Conservation (phyloP, 139 green algal species). For the Chlamydomonas applanata region DNA sequence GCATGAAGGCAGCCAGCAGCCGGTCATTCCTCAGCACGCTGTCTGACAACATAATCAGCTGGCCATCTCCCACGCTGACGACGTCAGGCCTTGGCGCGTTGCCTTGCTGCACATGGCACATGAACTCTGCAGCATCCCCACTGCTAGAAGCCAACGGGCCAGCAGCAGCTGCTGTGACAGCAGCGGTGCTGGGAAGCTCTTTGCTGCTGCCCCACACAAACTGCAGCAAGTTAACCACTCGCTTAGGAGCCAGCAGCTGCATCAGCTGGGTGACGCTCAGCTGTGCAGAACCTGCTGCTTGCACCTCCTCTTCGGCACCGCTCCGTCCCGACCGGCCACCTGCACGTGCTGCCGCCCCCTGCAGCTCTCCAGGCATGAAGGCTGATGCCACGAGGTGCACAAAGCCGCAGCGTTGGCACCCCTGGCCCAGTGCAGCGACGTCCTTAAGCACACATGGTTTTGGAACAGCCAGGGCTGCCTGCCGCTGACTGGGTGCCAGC, state of each 20-base stretch:
- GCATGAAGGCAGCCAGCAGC: slow-evolving; percentile 1
- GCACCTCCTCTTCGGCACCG: neutral
- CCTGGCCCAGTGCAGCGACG: neutral
- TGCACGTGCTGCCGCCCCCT: neutral
- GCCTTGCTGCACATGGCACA: too few relatives aligned
- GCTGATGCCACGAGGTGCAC: neutral
- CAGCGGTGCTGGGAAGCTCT: neutral
- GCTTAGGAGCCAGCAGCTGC: neutral
- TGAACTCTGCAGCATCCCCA: too few relatives aligned
- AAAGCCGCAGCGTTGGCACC: slow-evolving; percentile 3
- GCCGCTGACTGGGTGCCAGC: too few relatives aligned
- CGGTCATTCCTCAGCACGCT: neutral
- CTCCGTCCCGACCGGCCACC: neutral
- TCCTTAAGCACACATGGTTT: neutral
- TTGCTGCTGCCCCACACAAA: neutral
- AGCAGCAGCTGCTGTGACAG: neutral
- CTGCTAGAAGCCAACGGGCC: too few relatives aligned
- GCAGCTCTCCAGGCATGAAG: neutral
- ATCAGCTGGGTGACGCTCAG: neutral
- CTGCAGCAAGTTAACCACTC: slow-evolving; percentile 3
- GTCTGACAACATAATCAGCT: neutral
- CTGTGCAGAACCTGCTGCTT: neutral
- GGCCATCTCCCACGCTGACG: too few relatives aligned
- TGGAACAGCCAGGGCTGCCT: too few relatives aligned
- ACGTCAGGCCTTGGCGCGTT: too few relatives aligned